Evolutionary conservation across 345 rosid species (phyloP).

Genomic region (Durio zibethinus): DNA sequence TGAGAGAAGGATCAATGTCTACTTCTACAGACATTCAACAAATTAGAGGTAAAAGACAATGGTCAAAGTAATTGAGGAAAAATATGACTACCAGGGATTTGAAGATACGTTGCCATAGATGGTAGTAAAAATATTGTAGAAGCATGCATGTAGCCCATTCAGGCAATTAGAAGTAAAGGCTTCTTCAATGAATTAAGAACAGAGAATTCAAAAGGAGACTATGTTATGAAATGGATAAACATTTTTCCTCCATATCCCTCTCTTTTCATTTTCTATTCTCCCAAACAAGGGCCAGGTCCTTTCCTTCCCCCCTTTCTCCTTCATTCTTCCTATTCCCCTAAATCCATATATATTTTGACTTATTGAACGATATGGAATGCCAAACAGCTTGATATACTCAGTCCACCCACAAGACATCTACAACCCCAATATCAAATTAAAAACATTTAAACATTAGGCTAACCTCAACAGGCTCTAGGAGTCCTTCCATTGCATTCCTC

Average conservation of each 20-base stretch:
- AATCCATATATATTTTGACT: not conserved
- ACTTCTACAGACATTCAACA: not conserved
- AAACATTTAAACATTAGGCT: conserved; percentile 15
- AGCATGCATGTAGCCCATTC: not conserved
- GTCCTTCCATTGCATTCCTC: conserved; percentile 98
- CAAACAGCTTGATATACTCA: not conserved
- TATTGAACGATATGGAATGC: too few relatives aligned
- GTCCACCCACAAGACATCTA: not conserved
- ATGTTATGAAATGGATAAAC: not conserved
- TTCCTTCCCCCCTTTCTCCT: not conserved
- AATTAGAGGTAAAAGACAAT: not conserved
- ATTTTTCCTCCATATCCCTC: not conserved
- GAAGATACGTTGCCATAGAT: not conserved
- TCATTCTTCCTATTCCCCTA: not conserved
- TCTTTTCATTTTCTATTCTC: not conserved
- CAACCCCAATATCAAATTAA: not conserved
- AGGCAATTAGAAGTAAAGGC: not conserved
- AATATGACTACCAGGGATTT: not conserved
- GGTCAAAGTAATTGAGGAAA: not conserved
- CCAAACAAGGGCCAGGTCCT: not conserved
- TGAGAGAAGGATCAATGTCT: not conserved
- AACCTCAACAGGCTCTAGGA: conserved; percentile 86
- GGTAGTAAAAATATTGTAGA: not conserved
- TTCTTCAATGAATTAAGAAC: not conserved
- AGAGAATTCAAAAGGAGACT: not conserved